phyloP scores from a whole-genome alignment of 2,329 filamentous ascomycete species.

The Hypomyces rosellus region DNA sequence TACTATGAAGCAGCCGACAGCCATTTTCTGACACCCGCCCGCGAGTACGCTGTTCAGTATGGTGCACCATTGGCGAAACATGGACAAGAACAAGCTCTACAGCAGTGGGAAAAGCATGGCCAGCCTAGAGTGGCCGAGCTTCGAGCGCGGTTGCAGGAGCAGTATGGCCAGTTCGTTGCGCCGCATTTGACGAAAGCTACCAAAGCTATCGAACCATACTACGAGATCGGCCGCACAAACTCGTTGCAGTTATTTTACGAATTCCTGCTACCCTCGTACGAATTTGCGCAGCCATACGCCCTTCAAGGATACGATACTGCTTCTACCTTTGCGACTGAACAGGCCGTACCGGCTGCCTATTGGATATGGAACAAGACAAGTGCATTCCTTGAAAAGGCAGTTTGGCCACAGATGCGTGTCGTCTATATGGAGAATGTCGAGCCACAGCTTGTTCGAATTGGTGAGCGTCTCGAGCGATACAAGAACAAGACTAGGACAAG shows the following conservation, averaged over 20 bases:
- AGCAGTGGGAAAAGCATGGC: constrained; percentile 73
- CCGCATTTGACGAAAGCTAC: constrained; percentile 64
- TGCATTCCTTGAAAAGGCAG: constrained; percentile 64
- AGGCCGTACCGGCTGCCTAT: constrained; percentile 64
- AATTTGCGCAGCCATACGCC: constrained; percentile 66
- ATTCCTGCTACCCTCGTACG: constrained; percentile 69
- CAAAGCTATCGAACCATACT: constrained; percentile 62
- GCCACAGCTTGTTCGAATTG: constrained; percentile 88
- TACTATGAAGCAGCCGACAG: constrained; percentile 63
- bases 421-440: constrained; percentile 90
- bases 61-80: constrained; percentile 67
- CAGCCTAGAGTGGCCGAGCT: constrained; percentile 67
- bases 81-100: constrained; percentile 57
- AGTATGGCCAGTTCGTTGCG: constrained; percentile 66
- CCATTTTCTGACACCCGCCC: constrained; percentile 61
- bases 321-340: constrained; percentile 60
- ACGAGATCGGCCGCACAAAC: constrained; percentile 56
- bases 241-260: constrained; percentile 64
- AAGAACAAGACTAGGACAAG: constrained; percentile 35
- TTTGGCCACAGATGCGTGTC: constrained; percentile 75
- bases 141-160: constrained; percentile 51
- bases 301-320: constrained; percentile 60
- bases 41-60: constrained; percentile 62
- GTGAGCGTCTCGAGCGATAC: constrained; percentile 77
- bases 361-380: constrained; percentile 65